Percentiles rank a stretch among this genome's conserved stretches.
These are phyloP conservation scores for Aristolochia californica DNA, from an alignment of 164 flowering plant genomes.

Conservation along the genomic window DNA sequence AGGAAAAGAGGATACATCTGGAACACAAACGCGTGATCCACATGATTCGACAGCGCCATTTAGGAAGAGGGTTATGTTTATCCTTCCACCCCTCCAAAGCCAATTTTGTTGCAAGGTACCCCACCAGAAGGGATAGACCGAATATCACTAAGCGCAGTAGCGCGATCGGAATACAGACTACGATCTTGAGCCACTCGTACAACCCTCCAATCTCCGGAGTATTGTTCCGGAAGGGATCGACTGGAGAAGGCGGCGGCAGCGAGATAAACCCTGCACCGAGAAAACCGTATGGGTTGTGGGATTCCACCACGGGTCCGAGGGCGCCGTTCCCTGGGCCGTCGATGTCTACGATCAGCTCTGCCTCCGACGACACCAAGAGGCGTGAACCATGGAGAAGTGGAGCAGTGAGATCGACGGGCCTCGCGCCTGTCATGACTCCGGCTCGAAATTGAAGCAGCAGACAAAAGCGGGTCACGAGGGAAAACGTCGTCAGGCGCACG, in stretches of 20 bases:
- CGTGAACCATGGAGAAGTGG: slow-evolving; percentile 4
- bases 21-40: slow-evolving; percentile 61
- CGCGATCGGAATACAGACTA: slow-evolving; percentile 57
- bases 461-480: too few species aligned
- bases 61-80: slow-evolving; percentile 70
- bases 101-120: slow-evolving; percentile 53
- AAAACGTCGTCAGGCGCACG: not conserved
- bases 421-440: not conserved
- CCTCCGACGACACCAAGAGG: not conserved
- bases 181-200: slow-evolving; percentile 78
- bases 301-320: not conserved
- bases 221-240: slow-evolving; percentile 68
- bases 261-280: slow-evolving; percentile 33
- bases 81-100: slow-evolving; percentile 87
- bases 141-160: slow-evolving; percentile 46
- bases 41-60: slow-evolving; percentile 72
- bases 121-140: slow-evolving; percentile 43
- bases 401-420: slow-evolving; percentile 6
- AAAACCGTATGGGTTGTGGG: slow-evolving; percentile 40
- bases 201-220: slow-evolving; percentile 51
- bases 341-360: slow-evolving; percentile 6
- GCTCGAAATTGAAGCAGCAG: not conserved
- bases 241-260: slow-evolving; percentile 32
- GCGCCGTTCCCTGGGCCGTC: slow-evolving; percentile 1
- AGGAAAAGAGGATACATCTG: slow-evolving; percentile 68